Percentiles rank a stretch among this genome's conserved stretches.
Evolutionary conservation across 2,329 filamentous ascomycete genomes (phyloP).

Genomic region (Ascocoryne sarcoides): DNA sequence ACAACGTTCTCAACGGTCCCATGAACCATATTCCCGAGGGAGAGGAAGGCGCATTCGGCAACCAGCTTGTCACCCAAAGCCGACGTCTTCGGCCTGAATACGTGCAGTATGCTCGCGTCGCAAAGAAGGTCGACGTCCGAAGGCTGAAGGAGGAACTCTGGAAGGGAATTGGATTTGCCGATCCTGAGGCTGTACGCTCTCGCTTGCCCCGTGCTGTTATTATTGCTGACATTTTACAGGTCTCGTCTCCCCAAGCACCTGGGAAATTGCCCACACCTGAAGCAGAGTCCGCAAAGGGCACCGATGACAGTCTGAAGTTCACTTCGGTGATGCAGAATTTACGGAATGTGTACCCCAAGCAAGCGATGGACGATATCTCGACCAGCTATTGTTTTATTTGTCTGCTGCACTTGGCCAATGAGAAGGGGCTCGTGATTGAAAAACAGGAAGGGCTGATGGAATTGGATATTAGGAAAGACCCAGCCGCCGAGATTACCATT

Average conservation of each 20-base stretch:
- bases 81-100: constrained; percentile 57
- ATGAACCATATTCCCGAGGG: constrained; percentile 34
- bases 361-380: constrained; percentile 86
- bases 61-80: constrained; percentile 57
- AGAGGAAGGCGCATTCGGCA: constrained; percentile 45
- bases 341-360: constrained; percentile 75
- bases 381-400: constrained; percentile 91
- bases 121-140: constrained; percentile 63
- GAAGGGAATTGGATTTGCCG: constrained; percentile 55
- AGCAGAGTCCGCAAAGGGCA: constrained; percentile 26
- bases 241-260: constrained; percentile 17
- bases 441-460: constrained; percentile 43
- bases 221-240: constrained; percentile 15
- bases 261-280: constrained; percentile 30
- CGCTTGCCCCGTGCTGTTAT: neutral
- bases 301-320: constrained; percentile 60
- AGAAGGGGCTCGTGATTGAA: constrained; percentile 60
- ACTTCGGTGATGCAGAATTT: constrained; percentile 87
- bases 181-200: constrained; percentile 37
- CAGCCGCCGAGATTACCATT: constrained; percentile 46
- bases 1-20: constrained; percentile 43
- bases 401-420: constrained; percentile 65
- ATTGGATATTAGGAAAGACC: constrained; percentile 53
- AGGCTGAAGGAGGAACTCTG: constrained; percentile 62
- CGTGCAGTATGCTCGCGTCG: constrained; percentile 60